Evolutionary conservation across 768 basidiomycete genomes (phyloP).

Genomic region (Russula lepida): DNA sequence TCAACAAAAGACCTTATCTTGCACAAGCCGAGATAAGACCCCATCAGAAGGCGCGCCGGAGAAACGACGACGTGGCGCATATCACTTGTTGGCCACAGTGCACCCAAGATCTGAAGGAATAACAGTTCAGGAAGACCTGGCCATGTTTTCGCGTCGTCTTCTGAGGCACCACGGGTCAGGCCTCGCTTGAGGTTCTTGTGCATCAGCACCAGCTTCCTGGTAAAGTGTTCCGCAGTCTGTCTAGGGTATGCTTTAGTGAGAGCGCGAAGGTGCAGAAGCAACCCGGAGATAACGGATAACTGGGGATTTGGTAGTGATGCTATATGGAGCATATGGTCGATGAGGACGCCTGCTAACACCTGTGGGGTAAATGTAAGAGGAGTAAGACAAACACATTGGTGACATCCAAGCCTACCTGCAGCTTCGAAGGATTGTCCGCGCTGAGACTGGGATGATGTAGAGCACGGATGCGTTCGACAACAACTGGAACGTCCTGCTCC

Average conservation of each 20-base stretch:
- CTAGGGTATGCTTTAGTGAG: conserved; percentile 78
- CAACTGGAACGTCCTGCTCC: conserved; percentile 65
- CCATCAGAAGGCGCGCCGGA: conserved; percentile 80
- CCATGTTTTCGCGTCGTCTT: conserved; percentile 69
- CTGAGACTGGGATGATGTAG: conserved; percentile 90
- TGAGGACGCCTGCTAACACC: conserved; percentile 66
- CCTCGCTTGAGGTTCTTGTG: conserved; percentile 89
- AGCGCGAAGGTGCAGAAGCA: conserved; percentile 72
- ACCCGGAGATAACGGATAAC: conserved; percentile 49
- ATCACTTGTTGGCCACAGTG: conserved; percentile 91
- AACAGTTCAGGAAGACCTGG: conserved; percentile 77
- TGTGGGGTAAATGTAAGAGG: conserved; percentile 27
- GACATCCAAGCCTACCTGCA: conserved; percentile 55
- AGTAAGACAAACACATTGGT: neutral
- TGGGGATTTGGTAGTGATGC: conserved; percentile 55
- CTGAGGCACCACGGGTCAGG: conserved; percentile 57
- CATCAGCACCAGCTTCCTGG: conserved; percentile 80
- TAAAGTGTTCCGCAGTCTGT: conserved; percentile 67
- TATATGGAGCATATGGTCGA: conserved; percentile 82
- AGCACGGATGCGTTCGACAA: conserved; percentile 84
- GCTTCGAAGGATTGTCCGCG: conserved; percentile 83
- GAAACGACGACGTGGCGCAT: conserved; percentile 84
- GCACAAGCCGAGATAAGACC: conserved; percentile 80
- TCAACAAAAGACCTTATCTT: conserved; percentile 70
- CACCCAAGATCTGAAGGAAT: conserved; percentile 71